Conservation (phyloP, 345 rosid genomes). For the Corchorus olitorius region DNA sequence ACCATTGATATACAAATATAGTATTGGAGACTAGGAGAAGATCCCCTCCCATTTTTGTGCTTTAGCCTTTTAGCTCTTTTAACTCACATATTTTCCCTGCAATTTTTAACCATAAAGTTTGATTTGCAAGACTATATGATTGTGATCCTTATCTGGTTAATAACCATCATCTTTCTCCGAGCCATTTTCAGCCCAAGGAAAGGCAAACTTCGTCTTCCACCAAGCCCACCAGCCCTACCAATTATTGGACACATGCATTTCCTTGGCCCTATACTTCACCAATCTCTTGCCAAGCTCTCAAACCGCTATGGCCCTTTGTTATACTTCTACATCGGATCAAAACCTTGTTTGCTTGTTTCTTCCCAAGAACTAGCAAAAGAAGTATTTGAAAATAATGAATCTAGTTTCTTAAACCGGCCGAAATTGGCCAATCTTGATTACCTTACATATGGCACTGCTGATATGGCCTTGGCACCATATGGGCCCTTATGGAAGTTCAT, state of each 20-base stretch:
- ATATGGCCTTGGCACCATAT: too few species aligned
- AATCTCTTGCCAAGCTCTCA: conserved; percentile 69
- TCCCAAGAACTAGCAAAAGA: conserved; percentile 57
- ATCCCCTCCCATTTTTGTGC: too few species aligned
- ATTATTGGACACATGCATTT: conserved; percentile 76
- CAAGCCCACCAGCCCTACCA: conserved; percentile 61
- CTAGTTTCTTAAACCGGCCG: conserved; percentile 58
- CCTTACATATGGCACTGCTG: too few species aligned
- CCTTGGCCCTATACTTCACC: conserved; percentile 58
- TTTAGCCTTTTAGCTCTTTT: neutral
- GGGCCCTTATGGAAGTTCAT: neutral
- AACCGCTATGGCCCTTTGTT: conserved; percentile 57
- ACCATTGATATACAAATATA: too few species aligned
- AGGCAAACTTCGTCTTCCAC: conserved; percentile 42
- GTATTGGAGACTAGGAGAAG: too few species aligned
- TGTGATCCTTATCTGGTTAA: conserved; percentile 30
- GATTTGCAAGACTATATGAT: conserved; percentile 23
- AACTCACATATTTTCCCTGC: neutral
- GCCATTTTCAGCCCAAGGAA: conserved; percentile 20
- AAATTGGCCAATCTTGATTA: conserved; percentile 37
- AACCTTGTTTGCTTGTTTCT: conserved; percentile 63
- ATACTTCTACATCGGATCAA: conserved; percentile 69
- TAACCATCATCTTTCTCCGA: neutral
- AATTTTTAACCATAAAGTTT: conserved; percentile 26
- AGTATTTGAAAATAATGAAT: conserved; percentile 61